Evolutionary conservation across 148 eudicot species (phyloP).

Genomic region (Dianthus caryophyllus): DNA sequence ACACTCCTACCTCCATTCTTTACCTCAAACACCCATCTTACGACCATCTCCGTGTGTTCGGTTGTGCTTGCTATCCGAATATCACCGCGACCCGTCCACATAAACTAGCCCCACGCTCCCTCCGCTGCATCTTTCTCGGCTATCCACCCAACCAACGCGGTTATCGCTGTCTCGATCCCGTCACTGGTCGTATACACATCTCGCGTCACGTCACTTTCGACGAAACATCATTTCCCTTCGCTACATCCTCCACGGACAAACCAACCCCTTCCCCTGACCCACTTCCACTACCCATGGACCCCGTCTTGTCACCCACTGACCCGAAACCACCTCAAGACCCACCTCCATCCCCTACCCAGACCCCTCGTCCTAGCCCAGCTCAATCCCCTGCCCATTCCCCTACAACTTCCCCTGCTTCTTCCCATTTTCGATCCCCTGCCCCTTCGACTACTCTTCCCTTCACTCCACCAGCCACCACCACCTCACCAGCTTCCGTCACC

Average conservation of each 20-base stretch:
- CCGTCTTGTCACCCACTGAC: no score
- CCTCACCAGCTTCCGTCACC: neutral
- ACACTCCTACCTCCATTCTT: no score
- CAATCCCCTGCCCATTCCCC: no score
- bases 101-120: neutral
- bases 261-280: neutral
- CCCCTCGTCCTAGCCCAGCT: no score
- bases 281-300: neutral
- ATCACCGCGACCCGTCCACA: neutral
- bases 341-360: no score
- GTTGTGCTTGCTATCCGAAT: neutral
- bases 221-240: no score
- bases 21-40: neutral
- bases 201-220: neutral
- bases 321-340: no score
- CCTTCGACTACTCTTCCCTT: neutral
- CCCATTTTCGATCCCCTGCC: neutral
- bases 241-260: neutral
- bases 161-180: neutral
- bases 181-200: neutral
- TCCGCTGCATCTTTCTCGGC: neutral
- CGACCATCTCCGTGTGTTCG: conserved; percentile 1
- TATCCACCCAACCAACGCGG: neutral
- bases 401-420: neutral
- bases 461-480: neutral